Percentiles rank a stretch among this genome's conserved stretches.
Conservation (phyloP, 805 yeast genomes). For the Tetrapisispora fleetii region DNA sequence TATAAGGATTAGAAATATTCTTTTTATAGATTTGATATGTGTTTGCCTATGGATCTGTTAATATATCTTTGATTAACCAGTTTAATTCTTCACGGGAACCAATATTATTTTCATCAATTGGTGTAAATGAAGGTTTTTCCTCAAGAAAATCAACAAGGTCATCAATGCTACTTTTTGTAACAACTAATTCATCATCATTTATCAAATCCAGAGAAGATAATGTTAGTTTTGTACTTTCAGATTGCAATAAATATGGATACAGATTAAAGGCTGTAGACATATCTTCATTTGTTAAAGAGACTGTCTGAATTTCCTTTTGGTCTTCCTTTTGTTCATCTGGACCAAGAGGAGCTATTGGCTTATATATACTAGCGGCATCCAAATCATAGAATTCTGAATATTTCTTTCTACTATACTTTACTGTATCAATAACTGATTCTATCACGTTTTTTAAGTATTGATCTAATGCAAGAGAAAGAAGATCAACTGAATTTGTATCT, state of each 20-base stretch:
- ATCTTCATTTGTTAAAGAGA: conserved; percentile 52
- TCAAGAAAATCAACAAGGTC: conserved; percentile 26
- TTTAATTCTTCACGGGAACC: conserved; percentile 61
- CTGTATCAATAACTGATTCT: conserved; percentile 65
- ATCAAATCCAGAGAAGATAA: conserved; percentile 40
- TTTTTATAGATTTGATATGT: background rate
- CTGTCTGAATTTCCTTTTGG: conserved; percentile 3
- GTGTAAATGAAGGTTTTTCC: conserved; percentile 26
- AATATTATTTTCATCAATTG: conserved; percentile 32
- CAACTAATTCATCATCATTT: conserved; percentile 43
- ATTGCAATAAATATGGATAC: conserved; percentile 60
- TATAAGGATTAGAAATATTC: background rate
- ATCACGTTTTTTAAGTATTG: conserved; percentile 63
- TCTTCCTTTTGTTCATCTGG: background rate
- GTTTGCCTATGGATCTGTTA: conserved; percentile 28
- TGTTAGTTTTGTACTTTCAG: conserved; percentile 46
- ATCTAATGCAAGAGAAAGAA: conserved; percentile 73
- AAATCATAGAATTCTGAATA: conserved; percentile 30
- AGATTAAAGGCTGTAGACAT: conserved; percentile 52
- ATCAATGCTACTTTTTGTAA: conserved; percentile 26
- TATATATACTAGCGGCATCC: conserved; percentile 24
- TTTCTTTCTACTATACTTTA: conserved; percentile 47
- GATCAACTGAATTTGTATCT: conserved; percentile 68
- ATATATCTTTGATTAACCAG: conserved; percentile 60
- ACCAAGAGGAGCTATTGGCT: conserved; percentile 8